Evolutionary conservation across 2,329 filamentous ascomycete genomes (phyloP), one percentile per base, ranked within the genome.

Genomic region (Monilinia vaccinii-corymbosi): DNA sequence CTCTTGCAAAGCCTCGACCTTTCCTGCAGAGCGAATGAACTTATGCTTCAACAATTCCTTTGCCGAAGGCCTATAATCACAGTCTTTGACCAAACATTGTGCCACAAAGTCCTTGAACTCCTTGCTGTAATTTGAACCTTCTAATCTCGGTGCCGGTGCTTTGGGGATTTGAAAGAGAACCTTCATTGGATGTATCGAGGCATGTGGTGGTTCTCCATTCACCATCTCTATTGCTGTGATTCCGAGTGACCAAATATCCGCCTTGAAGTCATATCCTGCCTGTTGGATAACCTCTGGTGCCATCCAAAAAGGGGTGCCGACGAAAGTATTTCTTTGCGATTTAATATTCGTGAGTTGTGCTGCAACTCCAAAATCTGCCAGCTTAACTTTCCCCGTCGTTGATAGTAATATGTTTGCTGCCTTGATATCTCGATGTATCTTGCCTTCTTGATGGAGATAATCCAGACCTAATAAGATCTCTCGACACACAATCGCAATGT

Each of bases 301-400:
- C 91, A 96, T 96, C 91, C 91, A 96, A 71, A 95, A 96, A 0
- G 94, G 94, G 0, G 93, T 97, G 23, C 94, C 94, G 23, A 99
- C 94, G 70, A 99, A 97, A 0, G 94, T 99, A 74, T 97, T 93
- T 58, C 94, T 85, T 73, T 97, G 91, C 2, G 93, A 97, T 75
- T 97, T 97, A 76, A 97, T 96, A 72, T 97, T 96, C 63, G 91
- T 96, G 69, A 99, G 80, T 73, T 99, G 94, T 34, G 94, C 93
- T 9, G 94, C 94, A 46, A 99, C 94, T 62, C 94, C 94, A 71
- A 99, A 99, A 75, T 99, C 93, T 45, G 93, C 93, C 67, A 97
- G 80, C 78, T 97, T 97, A 72, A 97, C 93, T 71, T 90, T 92
- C 70, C 93, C 93, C 4, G 82, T 80, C 67, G 93, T 87, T 0